Evolutionary conservation across 495 filamentous ascomycete genomes (phyloP), one percentile per base, ranked within the genome.

Genomic region (Tuber brumale): DNA sequence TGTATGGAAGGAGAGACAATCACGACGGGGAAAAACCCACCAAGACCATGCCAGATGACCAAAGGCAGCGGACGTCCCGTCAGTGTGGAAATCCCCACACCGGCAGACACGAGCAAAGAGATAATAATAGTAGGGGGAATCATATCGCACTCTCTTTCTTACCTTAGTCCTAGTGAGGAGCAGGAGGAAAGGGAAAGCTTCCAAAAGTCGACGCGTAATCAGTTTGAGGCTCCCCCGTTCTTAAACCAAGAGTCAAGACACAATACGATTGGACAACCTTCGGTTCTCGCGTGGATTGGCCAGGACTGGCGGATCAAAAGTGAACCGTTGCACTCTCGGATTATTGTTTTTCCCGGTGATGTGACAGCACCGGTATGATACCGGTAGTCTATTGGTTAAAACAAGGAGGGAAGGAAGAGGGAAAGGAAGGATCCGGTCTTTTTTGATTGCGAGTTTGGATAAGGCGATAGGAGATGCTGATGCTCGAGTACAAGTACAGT

Each of bases 1-100:
- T 23, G n/a, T 1, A 43, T 7, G 35, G 23, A 19, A 16, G 37
- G n/a, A 21, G 27, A 18, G 71, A 51, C 46, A 23, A 51, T 51
- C 46, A 23, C 46, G 46, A 10, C 48, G 7, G 48, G 48, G 48
- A 9, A 12, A 48, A 57, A n/a, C 72, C n/a, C 82, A 84, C 90
- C 90, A 51, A 92, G 87, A 80, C 93, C 94, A 84, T 99, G 95
- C 95, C 95, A 99, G 82, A 98, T 92, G 21, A 99, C 88, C 27
- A 99, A 86, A 0, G 95, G 95, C 46, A 96, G 88, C 45, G 57
- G 57, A 66, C 57, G 57, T 31, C 57, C n/a, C 12, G n/a, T 66
- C 27, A n/a, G 57, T 8, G 57, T 66, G 27, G 57, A n/a, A 66
- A 66, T 16, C 14, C 57, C 57, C 57, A 66, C 57, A 2, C 57